Base-by-base conservation (phyloP, 768 basidiomycete genomes). In the Hysterangium stoloniferum region DNA sequence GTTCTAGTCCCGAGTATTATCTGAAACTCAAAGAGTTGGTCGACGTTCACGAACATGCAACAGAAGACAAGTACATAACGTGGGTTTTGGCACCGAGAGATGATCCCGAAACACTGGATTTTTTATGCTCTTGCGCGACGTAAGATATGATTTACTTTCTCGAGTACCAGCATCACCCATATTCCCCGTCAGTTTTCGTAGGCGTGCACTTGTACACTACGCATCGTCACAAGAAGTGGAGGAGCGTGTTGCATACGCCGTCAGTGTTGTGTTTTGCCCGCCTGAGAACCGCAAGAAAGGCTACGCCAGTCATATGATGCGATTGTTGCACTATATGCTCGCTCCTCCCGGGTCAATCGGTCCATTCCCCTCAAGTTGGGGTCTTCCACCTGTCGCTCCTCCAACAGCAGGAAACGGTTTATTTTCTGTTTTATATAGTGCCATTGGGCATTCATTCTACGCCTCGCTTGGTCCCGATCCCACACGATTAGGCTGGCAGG, bases 71-170 rank as follows among this genome's bases (percentile, higher is more conserved):
- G 36, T 56, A 77, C 32, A 71, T 68, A 35, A 75, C 73, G 35
- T 84, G 80, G 82, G 75, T 84, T 6, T 65, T 84, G 12, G 78
- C 74, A 28, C 75, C 74, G 1, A 67, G 79, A 41, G 65, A 68
- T 42, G 61, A 77, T 48, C 74, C 79, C 0, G 61, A 64, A 4
- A 72, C 77, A 2, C 54, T 80, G 4, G 70, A 78, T 45, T 82
- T 81, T 58, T 60, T 76, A 58, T 80, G 74, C 57, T 72, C 80
- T 17, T 82, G 80, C 57, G 75, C 79, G 66, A 82, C 78, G 82
- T 83, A 57, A 58, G 72, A 67, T 4, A 15, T 45, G 29, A 28
- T 34, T 20, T 28, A 20, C 19, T 29, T 11, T 9, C 24, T 12
- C 13, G 17, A 35, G 4, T 31, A 24, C 12, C 15, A 13, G 8